Conservation (phyloP, 345 rosid species). For the Boechera divaricarpa region DNA sequence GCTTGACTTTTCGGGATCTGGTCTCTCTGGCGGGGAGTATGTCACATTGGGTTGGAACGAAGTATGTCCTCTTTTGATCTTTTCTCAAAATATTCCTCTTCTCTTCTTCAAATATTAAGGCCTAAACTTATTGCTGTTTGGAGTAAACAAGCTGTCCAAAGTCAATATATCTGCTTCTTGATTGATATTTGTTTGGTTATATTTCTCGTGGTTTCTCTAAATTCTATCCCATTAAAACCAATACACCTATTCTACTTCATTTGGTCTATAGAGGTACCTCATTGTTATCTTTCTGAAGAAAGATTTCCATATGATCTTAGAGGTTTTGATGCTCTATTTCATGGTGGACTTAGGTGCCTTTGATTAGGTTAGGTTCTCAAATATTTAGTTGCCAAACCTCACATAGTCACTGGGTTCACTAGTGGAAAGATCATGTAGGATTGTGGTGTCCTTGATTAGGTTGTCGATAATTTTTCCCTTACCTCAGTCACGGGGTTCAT, state of each 20-base stretch:
- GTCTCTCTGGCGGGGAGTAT: constrained; percentile 85
- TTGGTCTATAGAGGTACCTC: constrained; percentile 14
- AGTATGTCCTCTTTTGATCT: constrained; percentile 54
- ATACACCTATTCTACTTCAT: background rate
- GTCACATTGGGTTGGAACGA: constrained; percentile 92
- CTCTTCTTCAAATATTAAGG: background rate
- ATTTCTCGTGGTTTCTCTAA: background rate
- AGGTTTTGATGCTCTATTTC: constrained; percentile 15
- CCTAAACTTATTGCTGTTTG: background rate
- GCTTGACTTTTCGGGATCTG: constrained; percentile 95
- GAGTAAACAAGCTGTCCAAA: constrained; percentile 3
- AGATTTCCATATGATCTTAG: background rate
- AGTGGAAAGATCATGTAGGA: constrained; percentile 14
- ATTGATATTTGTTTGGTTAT: background rate
- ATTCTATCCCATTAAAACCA: background rate
- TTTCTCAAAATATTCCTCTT: background rate
- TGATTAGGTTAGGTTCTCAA: background rate
- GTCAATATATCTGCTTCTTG: background rate
- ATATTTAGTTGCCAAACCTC: background rate
- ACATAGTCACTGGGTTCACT: background rate
- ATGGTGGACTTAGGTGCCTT: background rate
- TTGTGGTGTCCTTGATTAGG: background rate
- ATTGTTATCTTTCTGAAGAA: constrained; percentile 11
- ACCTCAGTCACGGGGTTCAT: background rate
- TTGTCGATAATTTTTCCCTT: background rate